A percentile compares a stretch with the other conserved stretches of the same genome.
phyloP scores from a whole-genome alignment of 305 asterid species.

The Rubia occidens region DNA sequence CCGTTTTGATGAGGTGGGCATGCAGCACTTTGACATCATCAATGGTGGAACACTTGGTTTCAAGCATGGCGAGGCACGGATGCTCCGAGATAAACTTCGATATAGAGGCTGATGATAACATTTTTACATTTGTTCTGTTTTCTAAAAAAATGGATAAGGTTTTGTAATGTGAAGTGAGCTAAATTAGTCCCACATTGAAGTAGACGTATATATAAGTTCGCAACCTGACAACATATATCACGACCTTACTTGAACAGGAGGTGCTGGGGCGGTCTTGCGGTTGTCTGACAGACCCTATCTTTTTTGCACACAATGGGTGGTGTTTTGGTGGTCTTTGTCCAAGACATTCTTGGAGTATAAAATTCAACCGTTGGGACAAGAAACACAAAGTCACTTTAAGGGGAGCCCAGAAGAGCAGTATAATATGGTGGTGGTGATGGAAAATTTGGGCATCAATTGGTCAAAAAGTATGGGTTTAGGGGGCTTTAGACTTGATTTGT shows the following conservation, averaged over 20 bases:
- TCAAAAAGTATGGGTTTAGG: conserved; percentile 36
- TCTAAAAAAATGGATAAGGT: not conserved
- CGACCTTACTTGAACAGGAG: conserved; percentile 7
- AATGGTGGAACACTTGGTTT: conserved; percentile 45
- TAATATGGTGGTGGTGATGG: conserved; percentile 14
- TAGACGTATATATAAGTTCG: not conserved
- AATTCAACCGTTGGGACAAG: conserved; percentile 19
- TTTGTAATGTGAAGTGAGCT: not conserved
- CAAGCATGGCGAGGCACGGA: conserved; percentile 50
- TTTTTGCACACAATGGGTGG: not conserved
- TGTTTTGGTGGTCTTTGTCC: conserved; percentile 17
- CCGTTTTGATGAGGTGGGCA: conserved; percentile 69
- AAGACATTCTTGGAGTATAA: conserved; percentile 16
- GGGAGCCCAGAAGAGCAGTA: conserved; percentile 14
- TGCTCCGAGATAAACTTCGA: conserved; percentile 63
- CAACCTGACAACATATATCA: not conserved
- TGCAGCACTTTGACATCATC: conserved; percentile 52
- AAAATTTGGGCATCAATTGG: conserved; percentile 28
- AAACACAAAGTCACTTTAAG: conserved; percentile 39
- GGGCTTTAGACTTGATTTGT: conserved; percentile 18
- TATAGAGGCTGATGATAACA: conserved; percentile 64
- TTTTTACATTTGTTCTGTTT: conserved; percentile 35
- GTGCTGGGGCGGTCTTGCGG: not conserved
- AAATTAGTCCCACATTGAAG: not conserved
- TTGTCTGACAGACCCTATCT: not conserved